phyloP scores from a whole-genome alignment of 169 alveolate species.

The Plasmodium falciparum region DNA sequence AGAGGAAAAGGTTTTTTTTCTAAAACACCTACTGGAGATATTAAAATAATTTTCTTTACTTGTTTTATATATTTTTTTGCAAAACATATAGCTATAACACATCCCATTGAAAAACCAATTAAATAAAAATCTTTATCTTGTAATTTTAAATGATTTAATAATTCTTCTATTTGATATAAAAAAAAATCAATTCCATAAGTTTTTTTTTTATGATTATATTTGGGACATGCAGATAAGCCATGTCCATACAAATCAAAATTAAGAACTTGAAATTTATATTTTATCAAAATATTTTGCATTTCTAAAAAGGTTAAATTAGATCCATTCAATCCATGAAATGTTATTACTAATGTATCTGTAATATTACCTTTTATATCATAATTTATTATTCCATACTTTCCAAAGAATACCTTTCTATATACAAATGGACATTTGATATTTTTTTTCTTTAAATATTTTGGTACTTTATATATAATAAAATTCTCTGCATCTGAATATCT shows the following conservation, averaged over 20 bases:
- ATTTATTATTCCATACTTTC: conserved; percentile 82
- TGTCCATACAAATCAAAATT: conserved; percentile 87
- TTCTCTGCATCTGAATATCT: conserved; percentile 10
- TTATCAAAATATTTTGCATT: conserved; percentile 75
- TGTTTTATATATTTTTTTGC: conserved; percentile 83
- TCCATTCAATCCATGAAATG: conserved; percentile 88
- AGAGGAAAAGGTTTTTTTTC: conserved; percentile 78
- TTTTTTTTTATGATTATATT: conserved; percentile 79
- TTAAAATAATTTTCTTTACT: conserved; percentile 82
- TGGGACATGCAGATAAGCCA: conserved; percentile 86
- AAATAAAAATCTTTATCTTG: conserved; percentile 77
- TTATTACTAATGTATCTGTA: conserved; percentile 78
- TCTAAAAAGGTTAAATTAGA: conserved; percentile 83
- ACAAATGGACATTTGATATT: conserved; percentile 84
- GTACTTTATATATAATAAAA: conserved; percentile 77
- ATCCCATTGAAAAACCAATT: conserved; percentile 87
- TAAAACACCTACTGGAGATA: conserved; percentile 87
- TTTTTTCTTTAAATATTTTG: conserved; percentile 79
- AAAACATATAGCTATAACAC: conserved; percentile 83
- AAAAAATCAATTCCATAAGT: conserved; percentile 83
- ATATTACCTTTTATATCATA: conserved; percentile 81
- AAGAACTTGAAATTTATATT: conserved; percentile 81
- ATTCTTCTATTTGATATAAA: conserved; percentile 85
- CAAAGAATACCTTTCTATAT: conserved; percentile 79
- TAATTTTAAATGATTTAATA: conserved; percentile 77